Evolutionary conservation across 2,329 filamentous ascomycete genomes (phyloP).

Genomic region (Penicillium paneum): DNA sequence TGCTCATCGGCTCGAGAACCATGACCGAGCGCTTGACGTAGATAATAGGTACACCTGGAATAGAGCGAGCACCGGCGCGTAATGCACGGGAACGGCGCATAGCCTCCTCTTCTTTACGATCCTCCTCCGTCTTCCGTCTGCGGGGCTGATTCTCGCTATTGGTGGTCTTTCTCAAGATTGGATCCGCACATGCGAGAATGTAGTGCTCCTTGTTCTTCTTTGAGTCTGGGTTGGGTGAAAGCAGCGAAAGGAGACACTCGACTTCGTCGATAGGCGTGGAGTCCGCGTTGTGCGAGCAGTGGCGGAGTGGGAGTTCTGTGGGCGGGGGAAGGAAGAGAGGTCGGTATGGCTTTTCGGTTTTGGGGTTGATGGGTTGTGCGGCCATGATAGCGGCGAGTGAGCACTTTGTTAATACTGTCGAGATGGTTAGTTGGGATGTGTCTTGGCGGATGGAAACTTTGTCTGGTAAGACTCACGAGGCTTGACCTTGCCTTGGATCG

Average conservation of each 20-base stretch:
- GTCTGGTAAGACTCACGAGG: conserved; percentile 56
- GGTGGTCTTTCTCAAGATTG: conserved; percentile 23
- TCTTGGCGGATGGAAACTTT: not conserved
- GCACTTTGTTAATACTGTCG: conserved; percentile 71
- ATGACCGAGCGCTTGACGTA: conserved; percentile 53
- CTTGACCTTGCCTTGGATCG: conserved; percentile 83
- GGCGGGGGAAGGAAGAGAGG: conserved; percentile 46
- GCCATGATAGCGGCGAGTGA: conserved; percentile 46
- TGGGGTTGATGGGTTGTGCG: conserved; percentile 37
- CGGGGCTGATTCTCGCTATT: conserved; percentile 29
- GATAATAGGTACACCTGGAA: conserved; percentile 50
- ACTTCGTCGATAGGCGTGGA: conserved; percentile 44
- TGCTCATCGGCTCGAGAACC: conserved; percentile 50
- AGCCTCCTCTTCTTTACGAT: conserved; percentile 30
- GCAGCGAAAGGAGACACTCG: conserved; percentile 45
- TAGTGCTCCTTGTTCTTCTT: conserved; percentile 51
- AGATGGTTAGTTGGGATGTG: conserved; percentile 7
- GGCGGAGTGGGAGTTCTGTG: conserved; percentile 44
- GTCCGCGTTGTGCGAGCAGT: conserved; percentile 47
- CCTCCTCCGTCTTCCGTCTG: conserved; percentile 33
- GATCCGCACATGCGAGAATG: conserved; percentile 45
- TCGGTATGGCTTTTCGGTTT: conserved; percentile 39
- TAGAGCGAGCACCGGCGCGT: conserved; percentile 39
- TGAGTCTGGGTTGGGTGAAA: conserved; percentile 37
- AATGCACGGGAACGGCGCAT: conserved; percentile 34